These are phyloP conservation scores for Metschnikowia amazonensis DNA, from an alignment of 805 yeast species.

Conservation along the genomic window DNA sequence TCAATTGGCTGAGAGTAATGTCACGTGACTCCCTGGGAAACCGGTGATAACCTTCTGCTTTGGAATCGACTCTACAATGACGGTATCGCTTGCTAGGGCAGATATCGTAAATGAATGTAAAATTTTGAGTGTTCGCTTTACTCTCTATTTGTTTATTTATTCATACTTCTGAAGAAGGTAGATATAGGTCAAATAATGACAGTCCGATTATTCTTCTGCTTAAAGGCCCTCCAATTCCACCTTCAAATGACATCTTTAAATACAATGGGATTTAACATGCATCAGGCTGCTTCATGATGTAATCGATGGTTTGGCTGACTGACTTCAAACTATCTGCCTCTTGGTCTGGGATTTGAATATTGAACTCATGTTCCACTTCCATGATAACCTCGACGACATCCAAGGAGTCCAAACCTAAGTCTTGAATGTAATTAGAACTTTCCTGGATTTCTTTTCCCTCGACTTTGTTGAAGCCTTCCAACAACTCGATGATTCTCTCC, in stretches of 20 bases:
- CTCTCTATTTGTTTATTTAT: neutral
- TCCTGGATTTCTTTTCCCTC: slow-evolving; percentile 39
- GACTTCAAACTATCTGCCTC: slow-evolving; percentile 46
- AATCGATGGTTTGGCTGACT: slow-evolving; percentile 44
- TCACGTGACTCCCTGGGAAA: slow-evolving; percentile 9
- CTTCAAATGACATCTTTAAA: neutral
- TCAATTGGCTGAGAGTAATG: slow-evolving; percentile 13
- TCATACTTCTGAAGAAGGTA: neutral
- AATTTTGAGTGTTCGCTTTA: neutral
- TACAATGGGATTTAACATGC: slow-evolving; percentile 25
- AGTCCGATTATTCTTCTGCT: neutral
- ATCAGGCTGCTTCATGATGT: slow-evolving; percentile 40
- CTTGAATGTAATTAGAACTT: slow-evolving; percentile 33
- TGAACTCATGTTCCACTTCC: slow-evolving; percentile 47
- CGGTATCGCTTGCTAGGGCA: neutral
- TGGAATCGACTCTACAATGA: neutral
- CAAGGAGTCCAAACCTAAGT: slow-evolving; percentile 45
- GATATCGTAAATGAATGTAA: neutral
- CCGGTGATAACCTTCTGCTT: neutral
- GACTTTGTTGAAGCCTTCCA: slow-evolving; percentile 62
- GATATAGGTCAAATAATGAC: neutral
- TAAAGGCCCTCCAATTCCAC: neutral
- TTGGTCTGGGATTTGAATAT: slow-evolving; percentile 45
- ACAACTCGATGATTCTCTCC: slow-evolving; percentile 59
- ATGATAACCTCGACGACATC: slow-evolving; percentile 46